Evolutionary conservation across 83 land plant genomes (phyloP).

Genomic region (Thuja plicata): DNA sequence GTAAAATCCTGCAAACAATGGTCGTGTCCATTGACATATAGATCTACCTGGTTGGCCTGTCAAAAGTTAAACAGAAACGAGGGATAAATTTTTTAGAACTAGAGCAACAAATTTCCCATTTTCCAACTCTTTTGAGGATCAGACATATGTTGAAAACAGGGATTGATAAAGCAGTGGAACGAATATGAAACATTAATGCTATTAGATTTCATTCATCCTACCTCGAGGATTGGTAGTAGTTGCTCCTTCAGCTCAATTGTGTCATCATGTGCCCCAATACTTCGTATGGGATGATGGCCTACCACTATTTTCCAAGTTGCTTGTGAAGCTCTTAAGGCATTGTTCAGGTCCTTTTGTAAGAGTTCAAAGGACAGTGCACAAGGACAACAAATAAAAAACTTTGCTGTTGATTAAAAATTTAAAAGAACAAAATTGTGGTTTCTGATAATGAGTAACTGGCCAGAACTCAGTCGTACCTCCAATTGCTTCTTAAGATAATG

Average conservation of each 20-base stretch:
- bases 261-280: constrained; percentile 80
- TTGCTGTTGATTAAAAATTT: not conserved
- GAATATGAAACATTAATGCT: not conserved
- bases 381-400: constrained; percentile 1
- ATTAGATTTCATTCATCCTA: constrained; percentile 5
- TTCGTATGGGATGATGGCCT: constrained; percentile 89
- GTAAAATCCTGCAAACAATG: constrained; percentile 36
- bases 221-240: constrained; percentile 83
- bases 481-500: constrained; percentile 48
- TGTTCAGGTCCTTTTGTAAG: constrained; percentile 53
- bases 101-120: not conserved
- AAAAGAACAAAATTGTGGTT: not conserved
- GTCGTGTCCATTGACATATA: constrained; percentile 33
- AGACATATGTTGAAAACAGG: not conserved
- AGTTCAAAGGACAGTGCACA: not conserved
- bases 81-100: not conserved
- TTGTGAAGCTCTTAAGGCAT: constrained; percentile 51
- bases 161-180: not conserved
- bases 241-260: constrained; percentile 48
- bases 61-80: not conserved
- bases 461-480: constrained; percentile 34
- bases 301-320: constrained; percentile 94
- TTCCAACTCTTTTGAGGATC: not conserved
- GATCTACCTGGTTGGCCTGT: constrained; percentile 15
- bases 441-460: not conserved